Percentiles rank a stretch among this genome's conserved stretches.
Evolutionary conservation across 2,329 filamentous ascomycete species (phyloP).

Genomic region (Stachybotrys chartarum): DNA sequence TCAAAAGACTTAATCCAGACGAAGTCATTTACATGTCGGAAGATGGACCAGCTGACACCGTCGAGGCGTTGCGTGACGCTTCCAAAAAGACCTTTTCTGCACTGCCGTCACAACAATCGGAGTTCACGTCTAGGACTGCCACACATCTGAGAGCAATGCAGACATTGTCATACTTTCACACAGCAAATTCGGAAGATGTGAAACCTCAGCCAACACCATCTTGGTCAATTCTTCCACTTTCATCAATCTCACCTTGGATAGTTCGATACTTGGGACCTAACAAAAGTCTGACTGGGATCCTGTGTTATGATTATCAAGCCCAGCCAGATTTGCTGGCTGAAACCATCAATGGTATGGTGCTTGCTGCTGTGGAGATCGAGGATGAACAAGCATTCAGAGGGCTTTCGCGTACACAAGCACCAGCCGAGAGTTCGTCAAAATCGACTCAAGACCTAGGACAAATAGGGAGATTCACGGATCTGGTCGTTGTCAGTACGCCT

Average conservation of each 20-base stretch:
- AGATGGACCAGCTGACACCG: slow-evolving; percentile 50
- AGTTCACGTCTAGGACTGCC: slow-evolving; percentile 50
- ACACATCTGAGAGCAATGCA: slow-evolving; percentile 67
- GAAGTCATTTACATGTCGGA: slow-evolving; percentile 64
- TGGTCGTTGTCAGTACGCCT: slow-evolving; percentile 17
- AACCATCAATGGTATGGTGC: slow-evolving; percentile 61
- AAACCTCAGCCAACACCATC: slow-evolving; percentile 10
- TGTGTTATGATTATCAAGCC: slow-evolving; percentile 61
- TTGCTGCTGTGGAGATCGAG: slow-evolving; percentile 60
- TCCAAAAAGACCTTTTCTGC: slow-evolving; percentile 37
- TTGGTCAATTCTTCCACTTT: slow-evolving; percentile 51
- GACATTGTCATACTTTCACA: slow-evolving; percentile 73
- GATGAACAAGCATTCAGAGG: slow-evolving; percentile 40
- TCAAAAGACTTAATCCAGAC: slow-evolving; percentile 45
- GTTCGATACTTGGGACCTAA: slow-evolving; percentile 48
- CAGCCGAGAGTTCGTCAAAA: not conserved
- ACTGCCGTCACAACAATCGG: slow-evolving; percentile 53
- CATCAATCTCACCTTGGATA: slow-evolving; percentile 49
- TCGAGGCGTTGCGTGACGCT: slow-evolving; percentile 42
- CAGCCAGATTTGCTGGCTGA: slow-evolving; percentile 52
- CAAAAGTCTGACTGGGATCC: slow-evolving; percentile 54
- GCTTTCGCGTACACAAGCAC: slow-evolving; percentile 8
- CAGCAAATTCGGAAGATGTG: slow-evolving; percentile 10
- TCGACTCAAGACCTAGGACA: too few relatives aligned
- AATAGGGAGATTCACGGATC: not conserved